These are phyloP conservation scores for Skeletonema menzelii DNA, from an alignment of 108 stramenopile genomes.

Conservation along the genomic window DNA sequence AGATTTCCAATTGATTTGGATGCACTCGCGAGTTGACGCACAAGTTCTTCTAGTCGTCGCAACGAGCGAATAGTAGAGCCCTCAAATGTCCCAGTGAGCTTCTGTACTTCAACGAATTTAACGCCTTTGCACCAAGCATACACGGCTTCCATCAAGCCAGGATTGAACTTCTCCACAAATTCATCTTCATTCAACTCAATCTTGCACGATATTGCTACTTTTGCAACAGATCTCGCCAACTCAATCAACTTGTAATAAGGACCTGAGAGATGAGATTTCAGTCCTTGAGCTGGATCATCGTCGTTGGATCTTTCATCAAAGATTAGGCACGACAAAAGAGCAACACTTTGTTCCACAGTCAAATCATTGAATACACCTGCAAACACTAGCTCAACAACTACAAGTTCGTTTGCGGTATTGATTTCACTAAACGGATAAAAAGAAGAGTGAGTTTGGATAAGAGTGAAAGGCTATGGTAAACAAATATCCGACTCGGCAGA, in stretches of 20 bases:
- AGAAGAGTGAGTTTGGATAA: background rate
- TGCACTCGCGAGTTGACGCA: conserved; percentile 93
- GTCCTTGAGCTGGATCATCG: conserved; percentile 72
- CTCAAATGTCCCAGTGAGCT: conserved; percentile 95
- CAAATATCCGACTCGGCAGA: background rate
- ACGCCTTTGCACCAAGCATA: conserved; percentile 97
- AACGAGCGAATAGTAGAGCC: conserved; percentile 96
- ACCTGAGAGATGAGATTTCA: conserved; percentile 73
- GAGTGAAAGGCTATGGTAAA: background rate
- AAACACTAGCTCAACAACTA: conserved; percentile 96
- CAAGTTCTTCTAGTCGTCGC: conserved; percentile 96
- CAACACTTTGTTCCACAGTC: conserved; percentile 89
- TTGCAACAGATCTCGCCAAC: conserved; percentile 84
- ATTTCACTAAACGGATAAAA: conserved; percentile 59
- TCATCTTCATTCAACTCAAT: conserved; percentile 90
- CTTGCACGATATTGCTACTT: conserved; percentile 84
- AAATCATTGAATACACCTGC: conserved; percentile 96
- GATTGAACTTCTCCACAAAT: conserved; percentile 88
- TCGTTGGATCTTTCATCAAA: conserved; percentile 83
- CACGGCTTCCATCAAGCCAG: conserved; percentile 96
- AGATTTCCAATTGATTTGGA: conserved; percentile 94
- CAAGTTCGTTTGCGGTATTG: conserved; percentile 96
- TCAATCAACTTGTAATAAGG: conserved; percentile 85
- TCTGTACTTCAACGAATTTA: conserved; percentile 95
- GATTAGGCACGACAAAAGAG: conserved; percentile 92